A percentile compares a stretch with the other conserved stretches of the same genome.
phyloP scores from a whole-genome alignment of 2,329 filamentous ascomycete genomes.

The Aspergillus latus region DNA sequence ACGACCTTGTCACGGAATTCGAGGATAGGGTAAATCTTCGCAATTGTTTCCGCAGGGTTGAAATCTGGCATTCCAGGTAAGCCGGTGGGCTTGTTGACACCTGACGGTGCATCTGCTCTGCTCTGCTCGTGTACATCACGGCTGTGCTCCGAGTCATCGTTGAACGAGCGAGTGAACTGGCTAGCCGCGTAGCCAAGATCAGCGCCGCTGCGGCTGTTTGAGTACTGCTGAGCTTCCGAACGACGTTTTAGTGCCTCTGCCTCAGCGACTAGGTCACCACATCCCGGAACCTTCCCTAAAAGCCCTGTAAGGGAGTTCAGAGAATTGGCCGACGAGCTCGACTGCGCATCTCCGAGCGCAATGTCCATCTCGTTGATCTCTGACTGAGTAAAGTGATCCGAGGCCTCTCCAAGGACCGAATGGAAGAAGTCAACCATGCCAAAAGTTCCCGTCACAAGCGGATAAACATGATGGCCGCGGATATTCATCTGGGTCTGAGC shows the following conservation, averaged over 20 bases:
- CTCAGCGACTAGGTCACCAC: conserved; percentile 64
- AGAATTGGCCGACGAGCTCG: conserved; percentile 43
- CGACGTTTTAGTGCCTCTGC: conserved; percentile 62
- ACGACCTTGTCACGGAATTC: conserved; percentile 93
- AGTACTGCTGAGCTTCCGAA: conserved; percentile 64
- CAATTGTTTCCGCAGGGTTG: conserved; percentile 72
- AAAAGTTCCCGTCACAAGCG: conserved; percentile 71
- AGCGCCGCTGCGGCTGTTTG: conserved; percentile 49
- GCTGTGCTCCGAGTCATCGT: conserved; percentile 12
- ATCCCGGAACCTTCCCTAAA: conserved; percentile 73
- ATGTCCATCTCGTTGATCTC: conserved; percentile 79
- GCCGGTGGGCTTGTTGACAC: conserved; percentile 35
- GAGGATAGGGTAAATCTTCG: conserved; percentile 91
- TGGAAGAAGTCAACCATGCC: conserved; percentile 83
- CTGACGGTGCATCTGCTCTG: conserved; percentile 27
- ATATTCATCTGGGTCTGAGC: conserved; percentile 63
- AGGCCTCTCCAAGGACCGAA: conserved; percentile 73
- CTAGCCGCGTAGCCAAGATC: conserved; percentile 29
- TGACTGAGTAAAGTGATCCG: conserved; percentile 80
- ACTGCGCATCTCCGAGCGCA: conserved; percentile 68
- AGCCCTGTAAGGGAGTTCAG: conserved; percentile 68
- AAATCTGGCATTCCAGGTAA: conserved; percentile 74
- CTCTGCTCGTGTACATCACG: conserved; percentile 12
- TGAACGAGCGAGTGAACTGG: conserved; percentile 20
- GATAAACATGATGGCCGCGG: conserved; percentile 66